Percentiles rank a stretch among this genome's conserved stretches.
These are phyloP conservation scores for Metrosideros polymorpha DNA, from an alignment of 441 rosid species.

Conservation along the genomic window DNA sequence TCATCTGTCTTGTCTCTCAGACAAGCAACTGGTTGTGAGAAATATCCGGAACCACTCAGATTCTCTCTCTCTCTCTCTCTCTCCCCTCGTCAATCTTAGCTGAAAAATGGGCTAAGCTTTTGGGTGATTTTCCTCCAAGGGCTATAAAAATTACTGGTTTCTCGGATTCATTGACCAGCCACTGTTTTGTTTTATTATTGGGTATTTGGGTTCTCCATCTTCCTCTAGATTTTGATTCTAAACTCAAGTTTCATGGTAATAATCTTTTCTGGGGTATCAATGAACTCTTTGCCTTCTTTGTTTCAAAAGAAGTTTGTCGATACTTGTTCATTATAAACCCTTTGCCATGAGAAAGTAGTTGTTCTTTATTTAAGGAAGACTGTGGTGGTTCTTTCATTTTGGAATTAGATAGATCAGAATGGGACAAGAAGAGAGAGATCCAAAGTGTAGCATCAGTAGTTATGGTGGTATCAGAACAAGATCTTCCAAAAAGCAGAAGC, in stretches of 20 bases:
- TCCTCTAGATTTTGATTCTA: slow-evolving; percentile 12
- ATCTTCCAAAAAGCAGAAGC: slow-evolving; percentile 31
- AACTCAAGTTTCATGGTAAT: not conserved
- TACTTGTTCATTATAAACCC: not conserved
- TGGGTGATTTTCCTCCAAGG: slow-evolving; percentile 13
- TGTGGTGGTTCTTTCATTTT: not conserved
- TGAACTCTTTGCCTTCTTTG: not conserved
- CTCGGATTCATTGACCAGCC: not conserved
- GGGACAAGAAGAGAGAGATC: slow-evolving; percentile 34
- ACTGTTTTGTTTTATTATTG: not conserved
- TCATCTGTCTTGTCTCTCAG: slow-evolving; percentile 19
- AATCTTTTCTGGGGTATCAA: not conserved
- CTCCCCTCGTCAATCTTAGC: slow-evolving; percentile 9
- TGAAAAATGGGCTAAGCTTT: slow-evolving; percentile 18
- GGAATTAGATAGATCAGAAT: slow-evolving; percentile 18
- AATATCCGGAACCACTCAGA: slow-evolving; percentile 19
- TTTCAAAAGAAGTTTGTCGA: not conserved
- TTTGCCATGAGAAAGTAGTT: not conserved
- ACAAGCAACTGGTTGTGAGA: slow-evolving; percentile 18
- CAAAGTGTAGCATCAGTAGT: slow-evolving; percentile 12
- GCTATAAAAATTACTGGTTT: not conserved
- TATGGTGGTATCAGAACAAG: slow-evolving; percentile 7
- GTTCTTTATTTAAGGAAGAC: not conserved
- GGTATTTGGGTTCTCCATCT: slow-evolving; percentile 8
- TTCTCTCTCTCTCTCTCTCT: not conserved